Evolutionary conservation across 305 asterid genomes (phyloP).

Genomic region (Nicotiana rustica): DNA sequence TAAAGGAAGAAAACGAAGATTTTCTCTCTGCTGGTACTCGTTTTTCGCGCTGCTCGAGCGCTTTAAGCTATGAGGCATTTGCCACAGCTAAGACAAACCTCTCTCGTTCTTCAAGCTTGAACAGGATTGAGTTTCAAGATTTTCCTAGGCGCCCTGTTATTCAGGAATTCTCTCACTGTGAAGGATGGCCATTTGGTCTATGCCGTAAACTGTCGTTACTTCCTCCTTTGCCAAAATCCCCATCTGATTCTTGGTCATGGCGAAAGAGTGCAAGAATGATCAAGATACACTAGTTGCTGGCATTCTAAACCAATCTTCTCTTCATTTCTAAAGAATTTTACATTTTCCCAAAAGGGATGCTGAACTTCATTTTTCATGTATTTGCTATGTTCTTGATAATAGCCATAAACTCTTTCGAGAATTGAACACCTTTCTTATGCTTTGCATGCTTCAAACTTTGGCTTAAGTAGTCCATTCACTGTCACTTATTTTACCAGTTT

Average conservation of each 20-base stretch:
- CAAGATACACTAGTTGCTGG: constrained; percentile 39
- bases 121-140: constrained; percentile 56
- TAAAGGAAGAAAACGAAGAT: constrained; percentile 43
- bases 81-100: constrained; percentile 60
- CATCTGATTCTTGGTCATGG: constrained; percentile 90
- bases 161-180: constrained; percentile 55
- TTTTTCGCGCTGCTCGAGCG: constrained; percentile 65
- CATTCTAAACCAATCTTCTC: neutral
- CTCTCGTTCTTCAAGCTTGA: constrained; percentile 71
- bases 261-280: constrained; percentile 50
- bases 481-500: neutral
- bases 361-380: neutral
- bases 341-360: neutral
- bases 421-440: neutral
- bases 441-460: neutral
- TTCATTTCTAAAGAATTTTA: neutral
- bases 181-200: constrained; percentile 94
- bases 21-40: constrained; percentile 51
- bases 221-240: constrained; percentile 88
- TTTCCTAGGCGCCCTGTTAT: constrained; percentile 48
- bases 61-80: constrained; percentile 56
- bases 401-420: neutral
- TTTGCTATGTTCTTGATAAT: neutral
- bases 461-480: neutral
- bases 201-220: constrained; percentile 65